Conservation (phyloP, 1,139 yeast genomes). For the Trichomonascaceae sp. region DNA sequence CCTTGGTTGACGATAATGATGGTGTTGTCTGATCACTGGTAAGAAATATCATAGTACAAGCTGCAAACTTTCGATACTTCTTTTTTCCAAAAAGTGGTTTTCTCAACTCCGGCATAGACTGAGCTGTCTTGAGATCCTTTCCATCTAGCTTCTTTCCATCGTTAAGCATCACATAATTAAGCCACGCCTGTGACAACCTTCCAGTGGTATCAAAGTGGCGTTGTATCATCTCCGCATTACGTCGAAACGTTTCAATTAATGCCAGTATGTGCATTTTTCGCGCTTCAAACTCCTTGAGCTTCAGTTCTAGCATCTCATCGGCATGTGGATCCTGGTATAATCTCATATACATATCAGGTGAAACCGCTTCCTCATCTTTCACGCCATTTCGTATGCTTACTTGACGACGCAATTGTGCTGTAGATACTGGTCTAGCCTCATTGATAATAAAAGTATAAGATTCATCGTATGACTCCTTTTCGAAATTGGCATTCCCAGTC, state of each 20-base stretch:
- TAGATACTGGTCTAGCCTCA: not conserved
- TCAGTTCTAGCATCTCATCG: slow-evolving; percentile 20
- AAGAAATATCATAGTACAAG: slow-evolving; percentile 23
- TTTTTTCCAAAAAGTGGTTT: slow-evolving; percentile 3
- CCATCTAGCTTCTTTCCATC: slow-evolving; percentile 1
- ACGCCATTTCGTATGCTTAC: not conserved
- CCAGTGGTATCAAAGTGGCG: slow-evolving; percentile 23
- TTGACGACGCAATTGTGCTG: not conserved
- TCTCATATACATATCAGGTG: not conserved
- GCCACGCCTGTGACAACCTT: slow-evolving; percentile 24
- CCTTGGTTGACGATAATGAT: slow-evolving; percentile 20
- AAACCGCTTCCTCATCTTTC: not conserved
- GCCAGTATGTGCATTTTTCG: slow-evolving; percentile 17
- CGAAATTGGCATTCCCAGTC: slow-evolving; percentile 3
- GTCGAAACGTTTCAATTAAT: slow-evolving; percentile 21
- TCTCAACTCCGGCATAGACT: not conserved
- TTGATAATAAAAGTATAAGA: not conserved
- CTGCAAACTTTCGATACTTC: slow-evolving; percentile 23
- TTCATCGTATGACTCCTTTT: not conserved
- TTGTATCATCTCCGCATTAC: slow-evolving; percentile 18
- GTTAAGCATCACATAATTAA: slow-evolving; percentile 21
- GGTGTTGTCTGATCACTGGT: slow-evolving; percentile 14
- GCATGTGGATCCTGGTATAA: slow-evolving; percentile 20
- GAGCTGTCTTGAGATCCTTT: not conserved
- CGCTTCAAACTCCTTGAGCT: slow-evolving; percentile 19